Conservation (phyloP, 164 flowering plant species). For the Kalanchoe fedtschenkoi region DNA sequence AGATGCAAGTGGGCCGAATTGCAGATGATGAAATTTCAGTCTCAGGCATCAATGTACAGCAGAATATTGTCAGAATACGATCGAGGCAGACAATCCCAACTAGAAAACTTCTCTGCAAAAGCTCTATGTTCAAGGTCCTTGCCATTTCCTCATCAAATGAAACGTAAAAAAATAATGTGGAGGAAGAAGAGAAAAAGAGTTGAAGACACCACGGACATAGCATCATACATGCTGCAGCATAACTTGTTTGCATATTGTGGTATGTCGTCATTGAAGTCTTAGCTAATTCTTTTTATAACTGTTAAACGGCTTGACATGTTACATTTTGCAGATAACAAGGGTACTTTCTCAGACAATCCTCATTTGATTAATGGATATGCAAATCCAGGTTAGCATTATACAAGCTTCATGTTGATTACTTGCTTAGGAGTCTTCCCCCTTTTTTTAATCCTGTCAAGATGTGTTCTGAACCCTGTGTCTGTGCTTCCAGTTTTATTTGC, state of each 20-base stretch:
- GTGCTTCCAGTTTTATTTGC: no score
- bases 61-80: constrained; percentile 37
- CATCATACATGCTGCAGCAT: constrained; percentile 55
- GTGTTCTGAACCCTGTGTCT: no score
- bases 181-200: constrained; percentile 61
- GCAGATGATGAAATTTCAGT: constrained; percentile 47
- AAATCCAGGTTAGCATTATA: constrained; percentile 31
- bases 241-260: constrained; percentile 71
- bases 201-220: constrained; percentile 50
- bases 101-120: constrained; percentile 24
- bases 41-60: constrained; percentile 52
- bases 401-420: background rate
- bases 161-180: constrained; percentile 31
- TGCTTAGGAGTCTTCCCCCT: background rate
- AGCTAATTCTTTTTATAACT: background rate
- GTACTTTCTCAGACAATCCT: constrained; percentile 29
- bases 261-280: constrained; percentile 12
- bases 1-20: constrained; percentile 69
- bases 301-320: background rate
- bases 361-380: constrained; percentile 29
- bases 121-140: constrained; percentile 35
- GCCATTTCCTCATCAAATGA: constrained; percentile 29
- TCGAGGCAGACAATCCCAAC: constrained; percentile 23
- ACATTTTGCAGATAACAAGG: constrained; percentile 48
- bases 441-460: background rate